These are phyloP conservation scores for Nitzschia inconspicua DNA, from an alignment of 108 stramenopile genomes.

Conservation along the genomic window DNA sequence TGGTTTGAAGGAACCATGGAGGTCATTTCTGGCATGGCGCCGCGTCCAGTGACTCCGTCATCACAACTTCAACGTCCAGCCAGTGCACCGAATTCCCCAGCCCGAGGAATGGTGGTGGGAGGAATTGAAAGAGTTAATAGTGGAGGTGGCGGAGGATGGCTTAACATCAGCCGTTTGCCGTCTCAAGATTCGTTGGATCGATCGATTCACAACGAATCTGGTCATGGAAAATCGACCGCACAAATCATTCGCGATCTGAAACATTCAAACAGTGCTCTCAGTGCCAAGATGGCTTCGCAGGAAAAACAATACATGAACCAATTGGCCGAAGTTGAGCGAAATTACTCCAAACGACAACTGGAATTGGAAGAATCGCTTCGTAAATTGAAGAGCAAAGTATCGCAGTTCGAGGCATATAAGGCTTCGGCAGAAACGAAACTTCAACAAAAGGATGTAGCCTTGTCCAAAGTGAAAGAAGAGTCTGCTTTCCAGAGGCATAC, in stretches of 20 bases:
- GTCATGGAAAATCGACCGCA: conserved; percentile 41
- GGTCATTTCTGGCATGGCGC: conserved; percentile 39
- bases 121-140: conserved; percentile 2
- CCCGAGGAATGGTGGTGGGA: conserved; percentile 3
- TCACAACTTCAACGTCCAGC: neutral
- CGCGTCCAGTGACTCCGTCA: conserved; percentile 35
- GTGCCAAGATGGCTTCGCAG: conserved; percentile 34
- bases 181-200: conserved; percentile 53
- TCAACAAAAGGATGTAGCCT: conserved; percentile 48
- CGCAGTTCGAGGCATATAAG: conserved; percentile 24
- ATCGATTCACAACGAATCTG: conserved; percentile 52
- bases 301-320: conserved; percentile 54
- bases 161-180: conserved; percentile 32
- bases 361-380: conserved; percentile 15
- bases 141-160: neutral
- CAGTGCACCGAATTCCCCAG: conserved; percentile 7
- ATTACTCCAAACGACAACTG: conserved; percentile 6
- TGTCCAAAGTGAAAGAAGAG: conserved; percentile 58
- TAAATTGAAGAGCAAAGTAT: conserved; percentile 21
- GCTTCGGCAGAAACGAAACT: conserved; percentile 37
- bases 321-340: conserved; percentile 17
- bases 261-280: conserved; percentile 36
- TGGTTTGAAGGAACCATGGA: conserved; percentile 54
- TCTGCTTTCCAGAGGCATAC: conserved; percentile 49
- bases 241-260: conserved; percentile 49